These are phyloP conservation scores for Boletus sp. DNA, from an alignment of 1,284 basidiomycete species.

Conservation along the genomic window DNA sequence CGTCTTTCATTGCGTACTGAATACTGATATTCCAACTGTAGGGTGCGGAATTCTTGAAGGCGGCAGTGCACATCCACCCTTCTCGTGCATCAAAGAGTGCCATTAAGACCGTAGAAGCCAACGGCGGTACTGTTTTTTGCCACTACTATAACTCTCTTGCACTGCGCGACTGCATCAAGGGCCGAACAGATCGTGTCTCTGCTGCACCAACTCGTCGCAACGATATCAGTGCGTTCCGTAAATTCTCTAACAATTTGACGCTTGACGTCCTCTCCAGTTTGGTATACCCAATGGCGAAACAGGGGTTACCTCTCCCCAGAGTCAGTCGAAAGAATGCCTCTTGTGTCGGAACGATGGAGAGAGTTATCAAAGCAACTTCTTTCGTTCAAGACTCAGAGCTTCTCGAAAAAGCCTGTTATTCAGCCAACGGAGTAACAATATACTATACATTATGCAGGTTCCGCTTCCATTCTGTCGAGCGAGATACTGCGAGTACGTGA, in stretches of 20 bases:
- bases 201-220: constrained; percentile 81
- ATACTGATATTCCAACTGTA: constrained; percentile 29
- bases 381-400: constrained; percentile 55
- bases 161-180: constrained; percentile 77
- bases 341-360: constrained; percentile 67
- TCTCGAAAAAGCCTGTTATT: constrained; percentile 42
- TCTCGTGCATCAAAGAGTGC: constrained; percentile 86
- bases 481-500: constrained; percentile 61
- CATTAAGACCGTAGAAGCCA: constrained; percentile 77
- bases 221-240: constrained; percentile 67
- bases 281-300: constrained; percentile 73
- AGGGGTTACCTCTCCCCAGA: constrained; percentile 67
- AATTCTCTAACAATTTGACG: background rate
- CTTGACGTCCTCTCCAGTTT: constrained; percentile 43
- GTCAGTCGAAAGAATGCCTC: constrained; percentile 56
- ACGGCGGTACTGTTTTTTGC: constrained; percentile 84
- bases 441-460: constrained; percentile 19
- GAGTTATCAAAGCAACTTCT: constrained; percentile 57
- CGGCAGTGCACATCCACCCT: constrained; percentile 77
- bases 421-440: constrained; percentile 21
- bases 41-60: constrained; percentile 65
- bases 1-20: background rate
- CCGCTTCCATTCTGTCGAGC: constrained; percentile 48
- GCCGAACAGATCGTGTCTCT: constrained; percentile 59
- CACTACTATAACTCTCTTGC: constrained; percentile 90